phyloP scores from a whole-genome alignment of 179 eudicot species.

The Monotropa hypopitys region DNA sequence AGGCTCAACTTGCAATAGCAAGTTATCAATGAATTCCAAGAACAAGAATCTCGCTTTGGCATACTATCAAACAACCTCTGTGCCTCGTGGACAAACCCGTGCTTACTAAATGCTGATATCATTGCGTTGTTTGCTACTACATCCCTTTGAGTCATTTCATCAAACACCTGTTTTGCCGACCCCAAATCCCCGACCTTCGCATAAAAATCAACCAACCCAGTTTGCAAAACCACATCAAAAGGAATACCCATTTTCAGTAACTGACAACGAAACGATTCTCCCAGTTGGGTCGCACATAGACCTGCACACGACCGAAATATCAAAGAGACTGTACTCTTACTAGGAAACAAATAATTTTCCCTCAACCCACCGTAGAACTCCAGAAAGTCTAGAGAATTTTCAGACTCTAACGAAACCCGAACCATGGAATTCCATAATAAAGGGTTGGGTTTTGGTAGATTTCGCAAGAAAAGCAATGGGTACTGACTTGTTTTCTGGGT shows the following conservation, averaged over 20 bases:
- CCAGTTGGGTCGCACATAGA: conserved; percentile 1
- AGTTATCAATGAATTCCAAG: conserved; percentile 19
- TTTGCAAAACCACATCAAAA: conserved; percentile 12
- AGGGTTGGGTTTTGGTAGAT: conserved; percentile 5
- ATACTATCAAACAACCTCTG: conserved; percentile 8
- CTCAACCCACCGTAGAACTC: conserved; percentile 8
- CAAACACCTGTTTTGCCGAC: conserved; percentile 10
- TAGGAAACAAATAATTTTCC: background rate
- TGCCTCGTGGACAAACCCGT: conserved; percentile 5
- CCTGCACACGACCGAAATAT: conserved; percentile 7
- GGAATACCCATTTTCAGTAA: conserved; percentile 8
- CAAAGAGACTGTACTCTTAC: background rate
- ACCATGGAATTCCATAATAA: conserved; percentile 10
- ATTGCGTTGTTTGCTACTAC: conserved; percentile 13
- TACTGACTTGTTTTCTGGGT: background rate
- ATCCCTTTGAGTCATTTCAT: conserved; percentile 10
- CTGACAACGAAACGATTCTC: conserved; percentile 10
- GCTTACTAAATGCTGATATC: conserved; percentile 11
- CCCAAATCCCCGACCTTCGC: conserved; percentile 8
- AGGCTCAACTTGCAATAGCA: conserved; percentile 12
- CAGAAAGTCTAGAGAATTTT: background rate
- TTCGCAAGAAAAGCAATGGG: conserved; percentile 5
- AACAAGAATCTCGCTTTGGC: conserved; percentile 9
- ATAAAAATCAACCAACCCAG: conserved; percentile 13
- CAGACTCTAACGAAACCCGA: conserved; percentile 6